phyloP scores from a whole-genome alignment of 306 rosid species.

The Alnus glutinosa region DNA sequence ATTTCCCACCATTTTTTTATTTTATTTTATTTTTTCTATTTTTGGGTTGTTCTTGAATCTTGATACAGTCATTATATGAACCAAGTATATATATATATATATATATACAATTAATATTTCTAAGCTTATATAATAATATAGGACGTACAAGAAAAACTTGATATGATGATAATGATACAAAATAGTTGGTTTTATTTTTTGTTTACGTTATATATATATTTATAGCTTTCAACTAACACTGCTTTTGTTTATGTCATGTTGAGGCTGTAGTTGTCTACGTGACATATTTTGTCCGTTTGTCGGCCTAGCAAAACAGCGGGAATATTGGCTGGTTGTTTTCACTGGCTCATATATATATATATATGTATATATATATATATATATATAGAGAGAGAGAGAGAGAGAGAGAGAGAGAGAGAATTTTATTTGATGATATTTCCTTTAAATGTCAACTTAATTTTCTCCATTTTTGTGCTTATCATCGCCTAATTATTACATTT shows the following conservation, averaged over 20 bases:
- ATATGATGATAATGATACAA: background rate
- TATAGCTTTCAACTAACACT: slow-evolving; percentile 33
- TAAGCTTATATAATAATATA: background rate
- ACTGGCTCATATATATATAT: background rate
- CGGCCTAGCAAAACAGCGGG: slow-evolving; percentile 79
- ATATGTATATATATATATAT: too few relatives aligned
- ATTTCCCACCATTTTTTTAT: slow-evolving; percentile 36
- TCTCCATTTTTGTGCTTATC: background rate
- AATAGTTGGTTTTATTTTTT: slow-evolving; percentile 11
- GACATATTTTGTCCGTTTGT: slow-evolving; percentile 79
- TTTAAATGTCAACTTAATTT: background rate
- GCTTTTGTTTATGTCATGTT: slow-evolving; percentile 16
- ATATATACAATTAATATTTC: too few relatives aligned
- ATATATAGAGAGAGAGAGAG: too few relatives aligned
- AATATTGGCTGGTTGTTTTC: slow-evolving; percentile 63
- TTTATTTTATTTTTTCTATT: slow-evolving; percentile 35
- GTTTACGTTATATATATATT: slow-evolving; percentile 4
- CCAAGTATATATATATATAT: background rate
- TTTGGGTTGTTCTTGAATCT: slow-evolving; percentile 38
- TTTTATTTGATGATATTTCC: background rate
- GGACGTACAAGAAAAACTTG: background rate
- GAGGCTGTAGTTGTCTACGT: slow-evolving; percentile 53
- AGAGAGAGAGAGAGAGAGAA: too few relatives aligned
- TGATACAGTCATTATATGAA: slow-evolving; percentile 33
- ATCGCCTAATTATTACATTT: background rate